Percentiles rank a stretch among this genome's conserved stretches.
Evolutionary conservation across 176 grass and related monocot genomes (phyloP).

Genomic region (Oryza meridionalis): DNA sequence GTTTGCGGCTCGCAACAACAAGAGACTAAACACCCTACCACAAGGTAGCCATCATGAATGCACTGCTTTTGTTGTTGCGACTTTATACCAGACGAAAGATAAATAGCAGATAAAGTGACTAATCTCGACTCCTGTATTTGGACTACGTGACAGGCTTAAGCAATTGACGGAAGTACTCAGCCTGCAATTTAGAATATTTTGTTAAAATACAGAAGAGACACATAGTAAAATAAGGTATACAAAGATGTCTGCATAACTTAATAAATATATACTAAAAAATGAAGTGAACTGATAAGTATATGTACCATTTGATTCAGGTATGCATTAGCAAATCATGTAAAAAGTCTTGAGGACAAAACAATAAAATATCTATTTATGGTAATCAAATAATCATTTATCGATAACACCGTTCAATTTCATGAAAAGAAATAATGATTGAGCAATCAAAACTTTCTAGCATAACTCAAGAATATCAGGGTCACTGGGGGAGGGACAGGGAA

Average conservation of each 20-base stretch:
- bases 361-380: not conserved
- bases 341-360: not conserved
- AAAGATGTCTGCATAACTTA: slow-evolving; percentile 27
- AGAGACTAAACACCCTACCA: slow-evolving; percentile 44
- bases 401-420: slow-evolving; percentile 1
- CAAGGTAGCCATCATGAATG: slow-evolving; percentile 47
- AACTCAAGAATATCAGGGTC: not conserved
- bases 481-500: not conserved
- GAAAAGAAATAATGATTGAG: slow-evolving; percentile 4
- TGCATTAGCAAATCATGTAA: not conserved
- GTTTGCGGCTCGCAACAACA: slow-evolving; percentile 26
- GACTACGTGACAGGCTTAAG: slow-evolving; percentile 94
- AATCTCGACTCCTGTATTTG: slow-evolving; percentile 26
- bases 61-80: slow-evolving; percentile 41
- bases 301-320: not conserved
- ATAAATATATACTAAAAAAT: slow-evolving; percentile 5
- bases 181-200: slow-evolving; percentile 55
- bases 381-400: not conserved
- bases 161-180: slow-evolving; percentile 93
- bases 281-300: not conserved
- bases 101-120: slow-evolving; percentile 25
- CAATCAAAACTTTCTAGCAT: not conserved
- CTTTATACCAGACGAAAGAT: slow-evolving; percentile 29
- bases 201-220: slow-evolving; percentile 13
- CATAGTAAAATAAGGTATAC: slow-evolving; percentile 6